Evolutionary conservation across 768 basidiomycete genomes (phyloP).

Genomic region (Amanita polypyramis): DNA sequence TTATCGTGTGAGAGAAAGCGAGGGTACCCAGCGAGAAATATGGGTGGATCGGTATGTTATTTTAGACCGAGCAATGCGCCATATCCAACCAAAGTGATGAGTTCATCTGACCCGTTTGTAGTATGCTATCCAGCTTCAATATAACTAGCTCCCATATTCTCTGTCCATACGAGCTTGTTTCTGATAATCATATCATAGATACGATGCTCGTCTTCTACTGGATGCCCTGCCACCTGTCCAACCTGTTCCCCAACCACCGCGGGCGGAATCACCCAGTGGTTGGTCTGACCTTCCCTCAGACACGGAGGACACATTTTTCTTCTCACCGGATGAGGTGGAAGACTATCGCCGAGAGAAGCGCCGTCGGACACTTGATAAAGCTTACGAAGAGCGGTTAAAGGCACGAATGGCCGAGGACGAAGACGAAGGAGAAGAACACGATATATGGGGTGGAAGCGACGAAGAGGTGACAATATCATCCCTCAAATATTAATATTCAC

Average conservation of each 20-base stretch:
- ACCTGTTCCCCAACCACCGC: conserved; percentile 3
- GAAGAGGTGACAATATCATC: conserved; percentile 50
- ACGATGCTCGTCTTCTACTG: conserved; percentile 70
- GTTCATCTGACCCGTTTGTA: background rate
- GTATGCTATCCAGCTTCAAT: conserved; percentile 11
- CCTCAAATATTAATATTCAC: background rate
- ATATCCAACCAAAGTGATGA: background rate
- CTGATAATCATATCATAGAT: conserved; percentile 34
- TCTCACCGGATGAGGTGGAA: conserved; percentile 54
- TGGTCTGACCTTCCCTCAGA: conserved; percentile 87
- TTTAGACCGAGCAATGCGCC: conserved; percentile 11
- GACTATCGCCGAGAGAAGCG: conserved; percentile 64
- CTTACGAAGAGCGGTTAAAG: conserved; percentile 55
- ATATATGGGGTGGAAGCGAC: conserved; percentile 58
- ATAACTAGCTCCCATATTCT: conserved; percentile 16
- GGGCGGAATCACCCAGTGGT: conserved; percentile 40
- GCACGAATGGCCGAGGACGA: conserved; percentile 40
- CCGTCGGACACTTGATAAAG: conserved; percentile 44
- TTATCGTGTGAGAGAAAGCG: conserved; percentile 7
- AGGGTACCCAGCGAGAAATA: conserved; percentile 21
- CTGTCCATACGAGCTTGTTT: conserved; percentile 11
- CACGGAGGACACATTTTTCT: conserved; percentile 76
- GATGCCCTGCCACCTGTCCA: conserved; percentile 29
- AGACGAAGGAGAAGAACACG: conserved; percentile 25
- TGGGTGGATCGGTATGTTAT: conserved; percentile 82